Conservation (phyloP, 2,329 filamentous ascomycete species). For the Colletotrichum sp. region DNA sequence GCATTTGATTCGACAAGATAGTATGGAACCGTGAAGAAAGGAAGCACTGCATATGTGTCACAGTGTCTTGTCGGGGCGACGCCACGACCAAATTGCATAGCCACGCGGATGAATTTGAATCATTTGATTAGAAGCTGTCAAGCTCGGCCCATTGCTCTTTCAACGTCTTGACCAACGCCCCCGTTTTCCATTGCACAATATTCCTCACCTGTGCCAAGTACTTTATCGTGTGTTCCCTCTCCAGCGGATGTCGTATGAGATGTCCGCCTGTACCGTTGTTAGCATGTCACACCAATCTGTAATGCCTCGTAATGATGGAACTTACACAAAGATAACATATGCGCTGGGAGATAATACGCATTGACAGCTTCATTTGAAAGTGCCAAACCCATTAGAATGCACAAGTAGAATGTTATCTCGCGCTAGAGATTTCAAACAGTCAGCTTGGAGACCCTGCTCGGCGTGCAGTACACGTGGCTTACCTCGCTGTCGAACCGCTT, state of each 20-base stretch:
- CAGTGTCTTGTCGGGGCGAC: background rate
- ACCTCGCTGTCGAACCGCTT: slow-evolving; percentile 10
- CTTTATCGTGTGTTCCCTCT: slow-evolving; percentile 24
- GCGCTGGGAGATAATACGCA: slow-evolving; percentile 25
- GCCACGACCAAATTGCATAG: background rate
- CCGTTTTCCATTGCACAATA: slow-evolving; percentile 14
- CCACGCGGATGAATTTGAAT: background rate
- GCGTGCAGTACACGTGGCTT: background rate
- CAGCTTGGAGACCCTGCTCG: background rate
- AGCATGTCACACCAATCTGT: background rate
- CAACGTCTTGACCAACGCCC: slow-evolving; percentile 20
- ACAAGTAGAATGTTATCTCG: slow-evolving; percentile 8
- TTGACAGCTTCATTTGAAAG: slow-evolving; percentile 25
- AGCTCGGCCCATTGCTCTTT: slow-evolving; percentile 11
- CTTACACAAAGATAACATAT: slow-evolving; percentile 27
- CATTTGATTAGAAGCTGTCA: slow-evolving; percentile 8
- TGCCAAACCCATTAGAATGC: slow-evolving; percentile 25
- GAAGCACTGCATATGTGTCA: too few species aligned
- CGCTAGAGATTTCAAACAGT: background rate
- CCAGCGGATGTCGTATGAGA: background rate
- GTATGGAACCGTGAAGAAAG: background rate
- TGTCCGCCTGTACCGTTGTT: background rate
- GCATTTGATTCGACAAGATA: background rate
- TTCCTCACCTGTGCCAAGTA: slow-evolving; percentile 19
- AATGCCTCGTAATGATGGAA: background rate